Conservation (phyloP, 2,329 filamentous ascomycete species). For the Alternaria metachromatica region DNA sequence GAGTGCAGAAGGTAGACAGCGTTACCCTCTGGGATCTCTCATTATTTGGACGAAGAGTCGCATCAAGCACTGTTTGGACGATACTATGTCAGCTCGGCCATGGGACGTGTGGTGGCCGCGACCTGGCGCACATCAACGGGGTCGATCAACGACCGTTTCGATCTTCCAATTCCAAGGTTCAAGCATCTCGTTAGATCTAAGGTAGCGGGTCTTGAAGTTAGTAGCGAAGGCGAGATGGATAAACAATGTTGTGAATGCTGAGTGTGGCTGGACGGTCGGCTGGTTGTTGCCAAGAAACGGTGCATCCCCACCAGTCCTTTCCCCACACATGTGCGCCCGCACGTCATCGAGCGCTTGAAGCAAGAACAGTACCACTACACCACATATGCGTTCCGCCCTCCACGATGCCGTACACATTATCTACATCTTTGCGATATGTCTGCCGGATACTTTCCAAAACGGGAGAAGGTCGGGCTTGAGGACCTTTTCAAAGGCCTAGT, state of each 20-base stretch:
- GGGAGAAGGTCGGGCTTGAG: conserved; percentile 47
- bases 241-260: background rate
- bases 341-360: conserved; percentile 30
- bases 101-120: background rate
- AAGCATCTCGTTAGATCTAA: background rate
- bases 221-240: background rate
- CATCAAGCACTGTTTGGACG: background rate
- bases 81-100: background rate
- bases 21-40: background rate
- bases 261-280: background rate
- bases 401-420: conserved; percentile 5
- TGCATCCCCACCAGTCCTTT: conserved; percentile 7
- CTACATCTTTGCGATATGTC: conserved; percentile 33
- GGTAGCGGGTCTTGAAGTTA: background rate
- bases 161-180: background rate
- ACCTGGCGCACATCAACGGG: background rate
- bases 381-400: background rate
- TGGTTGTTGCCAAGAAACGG: conserved; percentile 2
- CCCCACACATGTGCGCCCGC: conserved; percentile 1
- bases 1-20: background rate
- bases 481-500: conserved; percentile 52
- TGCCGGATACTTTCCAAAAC: conserved; percentile 47
- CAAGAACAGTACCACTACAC: conserved; percentile 9
- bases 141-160: background rate
- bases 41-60: background rate